Base-by-base conservation (phyloP, 2,329 filamentous ascomycete genomes). In the Didymella segeticola region DNA sequence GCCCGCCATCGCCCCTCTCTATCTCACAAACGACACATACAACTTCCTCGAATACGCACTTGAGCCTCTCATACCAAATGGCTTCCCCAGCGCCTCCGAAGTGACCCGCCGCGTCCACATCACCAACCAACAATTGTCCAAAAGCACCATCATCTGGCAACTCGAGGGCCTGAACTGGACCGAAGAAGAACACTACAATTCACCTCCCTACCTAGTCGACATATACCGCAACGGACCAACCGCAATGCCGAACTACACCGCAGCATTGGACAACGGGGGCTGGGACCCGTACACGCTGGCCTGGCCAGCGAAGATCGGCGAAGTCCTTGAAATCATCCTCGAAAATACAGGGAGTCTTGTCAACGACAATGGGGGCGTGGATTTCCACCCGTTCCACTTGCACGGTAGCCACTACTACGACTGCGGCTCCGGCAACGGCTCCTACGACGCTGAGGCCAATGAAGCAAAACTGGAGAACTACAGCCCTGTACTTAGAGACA, bases 321-420 rank as follows among this genome's bases (percentile, higher is more conserved):
- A 87, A 63, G 80, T 84, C 0, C 67, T 85, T 3, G 82, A 84
- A 49, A 80, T 83, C 17, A 78, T 86, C 5, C 74, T 80, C 60
- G 71, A 77, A 36, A 80, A 78, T 60, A 66, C 60, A 0, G 63
- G 61, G 0, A 59, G 54, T 31, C 4, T 47, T 9, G 57, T 63
- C 0, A 58, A 61, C 14, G 60, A 58, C 27, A 63, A 58, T n/a
- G 60, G 64, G 1, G 66, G 67, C 17, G 36, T 63, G 25, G 68
- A 72, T 31, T 56, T 58, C 45, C 82, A 85, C 57, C 83, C 83
- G 0, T 80, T 84, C 63, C 83, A 86, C 62, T 75, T 76, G 1
- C 83, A 86, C 64, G 82, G 83, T 19, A 73, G 75, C 10, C 83
- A 85, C 63, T 80, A 74, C 58, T 85, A 75, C 62, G 83, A 86